Base-by-base conservation (phyloP, 805 yeast genomes). In the Ogataea chonburiensis region DNA sequence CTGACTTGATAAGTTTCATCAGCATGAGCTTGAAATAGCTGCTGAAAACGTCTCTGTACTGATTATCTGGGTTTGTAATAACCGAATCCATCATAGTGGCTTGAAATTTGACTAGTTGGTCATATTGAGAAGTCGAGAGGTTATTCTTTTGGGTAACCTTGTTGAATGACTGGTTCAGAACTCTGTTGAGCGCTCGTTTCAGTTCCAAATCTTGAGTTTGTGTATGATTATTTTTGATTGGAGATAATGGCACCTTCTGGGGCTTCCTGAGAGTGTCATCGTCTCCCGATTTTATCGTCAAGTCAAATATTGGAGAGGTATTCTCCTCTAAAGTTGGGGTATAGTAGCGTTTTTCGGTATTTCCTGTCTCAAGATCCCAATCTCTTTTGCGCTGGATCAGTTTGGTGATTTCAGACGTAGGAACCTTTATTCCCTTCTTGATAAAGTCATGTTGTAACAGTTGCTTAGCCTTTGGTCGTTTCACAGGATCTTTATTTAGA, bases 361-460 rank as follows among this genome's bases (percentile, higher is more conserved):
- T 57, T 1, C 61, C 61, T 5, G 57, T 49, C 29, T 65, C 62
- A 7, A 53, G 19, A 25, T 67, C 66, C 77, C 75, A 73, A 20
- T 51, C 49, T 23, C 59, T 58, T 43, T 64, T 72, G 34, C 67
- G 64, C n/a, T 64, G 58, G 7, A 80, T 64, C 29, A 77, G 42
- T 28, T 56, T 59, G 12, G 48, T 41, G n/a, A 73, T 46, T 15
- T 44, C 49, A 3, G 61, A 45, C 38, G 56, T 64, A 21, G 60
- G 58, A 7, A 48, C 43, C 18, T 53, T 48, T 23, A 70, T 66
- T 9, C 71, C 67, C 21, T 56, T 54, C 20, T 66, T 55, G 12
- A 82, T 60, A 48, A 82, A 91, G 34, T 70, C 70, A 54, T 85
- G 94, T 40, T 68, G 74, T 34, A 86, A 58, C 16, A 91, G 66